Conservation (phyloP, 2,329 filamentous ascomycete genomes). For the Sclerotinia sclerotiorum region DNA sequence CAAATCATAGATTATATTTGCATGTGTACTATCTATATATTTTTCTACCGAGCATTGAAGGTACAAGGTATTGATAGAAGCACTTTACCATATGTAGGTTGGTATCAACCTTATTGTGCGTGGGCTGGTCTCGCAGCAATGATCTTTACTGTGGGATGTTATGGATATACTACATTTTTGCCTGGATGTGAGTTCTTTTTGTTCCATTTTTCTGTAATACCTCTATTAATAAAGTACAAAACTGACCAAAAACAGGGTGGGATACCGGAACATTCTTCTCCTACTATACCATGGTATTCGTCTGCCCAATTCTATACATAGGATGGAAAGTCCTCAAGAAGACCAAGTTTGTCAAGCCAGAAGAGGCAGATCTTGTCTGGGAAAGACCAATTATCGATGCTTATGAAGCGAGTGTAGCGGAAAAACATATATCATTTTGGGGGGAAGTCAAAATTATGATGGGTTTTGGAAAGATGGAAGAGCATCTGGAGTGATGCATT, state of each 20-base stretch:
- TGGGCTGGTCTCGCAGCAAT: slow-evolving; percentile 59
- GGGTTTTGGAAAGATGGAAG: slow-evolving; percentile 30
- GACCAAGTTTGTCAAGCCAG: slow-evolving; percentile 51
- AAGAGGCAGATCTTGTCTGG: slow-evolving; percentile 54
- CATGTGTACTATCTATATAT: slow-evolving; percentile 68
- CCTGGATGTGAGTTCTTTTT: slow-evolving; percentile 45
- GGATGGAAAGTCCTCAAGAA: slow-evolving; percentile 69
- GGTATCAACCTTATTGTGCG: slow-evolving; percentile 64
- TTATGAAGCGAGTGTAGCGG: slow-evolving; percentile 30
- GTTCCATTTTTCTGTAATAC: not conserved
- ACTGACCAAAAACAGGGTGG: slow-evolving; percentile 51
- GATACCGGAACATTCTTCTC: slow-evolving; percentile 67
- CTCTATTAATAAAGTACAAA: not conserved
- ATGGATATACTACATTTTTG: slow-evolving; percentile 73
- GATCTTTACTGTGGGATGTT: slow-evolving; percentile 68
- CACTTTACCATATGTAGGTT: slow-evolving; percentile 62
- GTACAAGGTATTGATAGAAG: slow-evolving; percentile 66
- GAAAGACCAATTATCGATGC: slow-evolving; percentile 35
- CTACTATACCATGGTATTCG: slow-evolving; percentile 65
- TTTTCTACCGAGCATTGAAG: slow-evolving; percentile 66
- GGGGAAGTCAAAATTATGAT: slow-evolving; percentile 32
- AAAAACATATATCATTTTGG: slow-evolving; percentile 32
- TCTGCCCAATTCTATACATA: slow-evolving; percentile 59
- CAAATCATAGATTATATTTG: slow-evolving; percentile 71
- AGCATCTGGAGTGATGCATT: slow-evolving; percentile 29